A percentile compares a stretch with the other conserved stretches of the same genome.
phyloP scores from a whole-genome alignment of 148 eudicot species.

The Camellia japonica region DNA sequence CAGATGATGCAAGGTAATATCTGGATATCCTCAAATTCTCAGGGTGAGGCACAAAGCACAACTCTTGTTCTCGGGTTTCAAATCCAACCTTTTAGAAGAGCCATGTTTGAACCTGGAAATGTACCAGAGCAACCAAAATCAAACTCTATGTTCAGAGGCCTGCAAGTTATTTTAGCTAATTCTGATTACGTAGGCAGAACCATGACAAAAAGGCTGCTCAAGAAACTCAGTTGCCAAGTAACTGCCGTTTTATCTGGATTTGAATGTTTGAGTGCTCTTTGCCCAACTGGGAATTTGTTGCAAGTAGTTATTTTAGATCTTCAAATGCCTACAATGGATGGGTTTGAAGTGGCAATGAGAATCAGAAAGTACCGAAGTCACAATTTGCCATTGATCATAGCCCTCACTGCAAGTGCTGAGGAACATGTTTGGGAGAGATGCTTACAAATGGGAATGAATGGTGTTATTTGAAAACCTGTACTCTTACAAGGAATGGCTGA shows the following conservation, averaged over 20 bases:
- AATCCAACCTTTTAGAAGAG: slow-evolving; percentile 24
- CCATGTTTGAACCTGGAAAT: slow-evolving; percentile 26
- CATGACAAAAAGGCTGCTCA: slow-evolving; percentile 66
- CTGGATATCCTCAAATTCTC: slow-evolving; percentile 53
- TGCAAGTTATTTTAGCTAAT: slow-evolving; percentile 51
- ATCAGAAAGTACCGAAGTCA: slow-evolving; percentile 50
- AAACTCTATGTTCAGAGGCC: slow-evolving; percentile 42
- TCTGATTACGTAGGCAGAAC: slow-evolving; percentile 64
- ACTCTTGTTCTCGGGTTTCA: slow-evolving; percentile 61
- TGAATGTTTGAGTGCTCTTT: slow-evolving; percentile 56
- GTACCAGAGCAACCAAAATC: slow-evolving; percentile 27
- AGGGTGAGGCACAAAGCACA: slow-evolving; percentile 52
- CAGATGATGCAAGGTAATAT: slow-evolving; percentile 86
- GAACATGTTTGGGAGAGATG: slow-evolving; percentile 65
- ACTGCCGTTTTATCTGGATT: slow-evolving; percentile 55
- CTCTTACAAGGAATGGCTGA: slow-evolving; percentile 65
- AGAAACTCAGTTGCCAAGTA: slow-evolving; percentile 68
- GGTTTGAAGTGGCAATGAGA: slow-evolving; percentile 67
- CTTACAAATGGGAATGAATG: slow-evolving; percentile 63
- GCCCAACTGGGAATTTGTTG: slow-evolving; percentile 32
- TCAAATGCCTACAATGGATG: slow-evolving; percentile 81
- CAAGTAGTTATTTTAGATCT: slow-evolving; percentile 62
- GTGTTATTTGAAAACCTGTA: slow-evolving; percentile 70
- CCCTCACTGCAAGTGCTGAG: slow-evolving; percentile 71
- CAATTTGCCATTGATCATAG: slow-evolving; percentile 54